Conservation (phyloP, 257 asterid genomes). For the Solanum chmielewskii region DNA sequence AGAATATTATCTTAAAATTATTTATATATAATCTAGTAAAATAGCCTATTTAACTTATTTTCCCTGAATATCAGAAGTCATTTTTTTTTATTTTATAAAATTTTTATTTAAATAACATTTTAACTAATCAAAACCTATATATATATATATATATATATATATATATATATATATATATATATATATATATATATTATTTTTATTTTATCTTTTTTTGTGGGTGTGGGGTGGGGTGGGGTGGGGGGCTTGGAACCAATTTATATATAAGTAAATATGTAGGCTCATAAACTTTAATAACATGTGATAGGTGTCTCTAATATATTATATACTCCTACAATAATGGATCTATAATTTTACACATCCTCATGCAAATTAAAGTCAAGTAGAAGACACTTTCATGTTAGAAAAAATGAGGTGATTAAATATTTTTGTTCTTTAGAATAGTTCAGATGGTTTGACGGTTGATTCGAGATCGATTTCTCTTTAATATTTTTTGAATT, state of each 20-base stretch:
- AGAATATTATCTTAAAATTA: no score
- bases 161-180: no score
- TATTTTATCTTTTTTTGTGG: no score
- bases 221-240: no score
- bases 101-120: background rate
- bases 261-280: no score
- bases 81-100: background rate
- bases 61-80: background rate
- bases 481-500: fast-evolving
- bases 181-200: no score
- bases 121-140: background rate
- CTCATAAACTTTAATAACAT: background rate
- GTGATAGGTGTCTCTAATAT: background rate
- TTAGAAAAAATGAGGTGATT: background rate
- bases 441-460: no score
- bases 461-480: fast-evolving
- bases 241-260: background rate
- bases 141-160: no score
- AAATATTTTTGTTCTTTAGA: background rate
- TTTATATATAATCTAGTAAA: no score
- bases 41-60: no score
- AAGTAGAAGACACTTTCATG: background rate
- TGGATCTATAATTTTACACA: background rate
- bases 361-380: background rate
- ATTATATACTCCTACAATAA: background rate